Base-by-base conservation (phyloP, 2,329 filamentous ascomycete genomes). In the Aurifilum marmelostoma region DNA sequence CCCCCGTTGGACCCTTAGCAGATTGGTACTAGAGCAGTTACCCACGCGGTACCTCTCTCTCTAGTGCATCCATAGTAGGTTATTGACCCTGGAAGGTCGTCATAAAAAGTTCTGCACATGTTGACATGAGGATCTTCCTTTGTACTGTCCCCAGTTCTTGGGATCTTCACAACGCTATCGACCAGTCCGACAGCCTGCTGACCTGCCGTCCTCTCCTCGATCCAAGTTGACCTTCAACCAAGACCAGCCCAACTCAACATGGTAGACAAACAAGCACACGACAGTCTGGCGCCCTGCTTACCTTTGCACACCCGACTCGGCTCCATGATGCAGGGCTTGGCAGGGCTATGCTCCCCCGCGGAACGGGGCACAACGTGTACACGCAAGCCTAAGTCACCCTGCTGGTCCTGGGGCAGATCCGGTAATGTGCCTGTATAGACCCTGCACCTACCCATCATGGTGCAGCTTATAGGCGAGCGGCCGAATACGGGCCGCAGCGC, bases 381-480 rank as follows among this genome's bases (percentile, higher is more conserved):
- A 47, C 43, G 43, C 43, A 47, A 47, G 18, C 6, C 18, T 21
- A n/a, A n/a, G 12, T 56, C 29, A 56, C 52, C 12, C 29, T 56
- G 24, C 52, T 56, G 24, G 52, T 56, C 52, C 52, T 56, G 59
- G 59, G 34, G 39, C 60, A 63, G 60, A 43, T 43, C 16, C 39
- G 60, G 60, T 63, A 63, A 29, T 3, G 12, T 50, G 60, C 37
- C 29, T 52, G 7, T 34, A 58, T 34, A 58, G 24, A 21, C n/a
- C 27, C 50, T 65, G 50, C 34, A 7, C 29, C 50, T 50, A 58
- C 4, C 63, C 63, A 65, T 54, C 63, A 32, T 41, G 4, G 50
- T 41, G 63, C 63, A 58, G 54, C n/a, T 32, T 65, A 56, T 27
- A 59, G 63, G 63, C 63, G 52, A 65, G 34, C 24, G 52, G 63